Conservation (phyloP, 805 yeast genomes). For the Torulaspora franciscae region DNA sequence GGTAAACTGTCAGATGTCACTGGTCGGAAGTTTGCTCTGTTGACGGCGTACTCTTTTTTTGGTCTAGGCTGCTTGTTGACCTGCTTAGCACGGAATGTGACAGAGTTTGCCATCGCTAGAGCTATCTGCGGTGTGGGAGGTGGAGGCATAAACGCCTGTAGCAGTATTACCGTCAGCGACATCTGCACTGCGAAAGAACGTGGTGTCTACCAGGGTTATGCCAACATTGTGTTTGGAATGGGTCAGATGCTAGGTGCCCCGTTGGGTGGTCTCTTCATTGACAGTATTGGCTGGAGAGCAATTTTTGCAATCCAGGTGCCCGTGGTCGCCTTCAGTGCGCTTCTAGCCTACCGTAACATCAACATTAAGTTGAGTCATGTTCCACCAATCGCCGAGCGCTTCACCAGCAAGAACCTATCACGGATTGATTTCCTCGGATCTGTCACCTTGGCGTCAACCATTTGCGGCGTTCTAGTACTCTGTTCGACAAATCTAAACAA, state of each 20-base stretch:
- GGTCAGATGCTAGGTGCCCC: slow-evolving; percentile 74
- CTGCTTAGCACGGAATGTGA: slow-evolving; percentile 32
- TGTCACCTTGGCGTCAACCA: slow-evolving; percentile 50
- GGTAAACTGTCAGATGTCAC: slow-evolving; percentile 55
- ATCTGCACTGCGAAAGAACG: slow-evolving; percentile 69
- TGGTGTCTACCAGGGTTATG: slow-evolving; percentile 78
- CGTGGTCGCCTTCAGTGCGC: slow-evolving; percentile 39
- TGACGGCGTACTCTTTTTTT: slow-evolving; percentile 41
- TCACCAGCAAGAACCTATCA: slow-evolving; percentile 43
- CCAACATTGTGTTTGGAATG: slow-evolving; percentile 66
- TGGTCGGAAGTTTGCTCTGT: slow-evolving; percentile 45
- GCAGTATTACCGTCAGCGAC: slow-evolving; percentile 73
- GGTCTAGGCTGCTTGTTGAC: slow-evolving; percentile 46
- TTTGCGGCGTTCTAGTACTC: slow-evolving; percentile 43
- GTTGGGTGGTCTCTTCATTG: slow-evolving; percentile 55
- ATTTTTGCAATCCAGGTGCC: slow-evolving; percentile 50
- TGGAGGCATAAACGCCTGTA: slow-evolving; percentile 75
- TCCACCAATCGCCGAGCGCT: slow-evolving; percentile 44
- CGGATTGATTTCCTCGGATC: slow-evolving; percentile 70
- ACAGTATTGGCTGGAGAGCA: slow-evolving; percentile 61
- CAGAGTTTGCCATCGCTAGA: slow-evolving; percentile 49
- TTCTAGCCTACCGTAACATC: slow-evolving; percentile 34
- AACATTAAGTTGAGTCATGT: slow-evolving; percentile 47
- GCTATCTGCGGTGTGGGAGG: slow-evolving; percentile 85
- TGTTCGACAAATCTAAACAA: slow-evolving; percentile 47